A percentile compares a stretch with the other conserved stretches of the same genome.
These are phyloP conservation scores for Aspergillus arachidicola DNA, from an alignment of 2,329 filamentous ascomycete genomes.

Conservation along the genomic window DNA sequence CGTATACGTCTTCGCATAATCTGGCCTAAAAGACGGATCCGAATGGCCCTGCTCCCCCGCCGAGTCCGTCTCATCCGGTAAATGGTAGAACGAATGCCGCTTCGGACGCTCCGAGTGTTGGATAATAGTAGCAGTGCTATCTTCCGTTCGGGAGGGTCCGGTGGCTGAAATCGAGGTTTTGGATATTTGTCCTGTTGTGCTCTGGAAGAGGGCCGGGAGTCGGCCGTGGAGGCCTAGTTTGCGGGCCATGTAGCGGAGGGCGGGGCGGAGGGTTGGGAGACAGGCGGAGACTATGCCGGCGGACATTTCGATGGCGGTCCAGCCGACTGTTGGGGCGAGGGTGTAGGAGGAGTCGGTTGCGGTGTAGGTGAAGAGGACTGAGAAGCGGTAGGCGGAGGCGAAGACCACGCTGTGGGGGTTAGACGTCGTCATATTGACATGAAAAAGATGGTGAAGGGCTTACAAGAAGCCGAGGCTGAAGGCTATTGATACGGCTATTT, in stretches of 20 bases:
- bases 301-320: conserved; percentile 34
- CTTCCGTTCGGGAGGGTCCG: neutral
- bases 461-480: conserved; percentile 30
- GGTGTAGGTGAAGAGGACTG: conserved; percentile 29
- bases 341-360: conserved; percentile 28
- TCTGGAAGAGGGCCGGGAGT: conserved; percentile 18
- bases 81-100: conserved; percentile 23
- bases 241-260: conserved; percentile 24
- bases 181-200: conserved; percentile 6
- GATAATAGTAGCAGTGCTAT: conserved; percentile 6
- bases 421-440: too few species aligned
- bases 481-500: conserved; percentile 24
- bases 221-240: conserved; percentile 19
- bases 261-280: conserved; percentile 30
- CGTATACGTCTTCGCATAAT: conserved; percentile 22
- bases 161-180: conserved; percentile 9
- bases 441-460: neutral
- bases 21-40: conserved; percentile 20
- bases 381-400: conserved; percentile 30
- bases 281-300: conserved; percentile 32
- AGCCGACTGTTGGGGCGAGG: conserved; percentile 30
- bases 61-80: conserved; percentile 19
- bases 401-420: conserved; percentile 27
- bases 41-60: conserved; percentile 4
- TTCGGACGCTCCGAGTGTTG: conserved; percentile 4